Evolutionary conservation across 1,284 basidiomycete species (phyloP).

Genomic region (Apiotrichum gamsii): DNA sequence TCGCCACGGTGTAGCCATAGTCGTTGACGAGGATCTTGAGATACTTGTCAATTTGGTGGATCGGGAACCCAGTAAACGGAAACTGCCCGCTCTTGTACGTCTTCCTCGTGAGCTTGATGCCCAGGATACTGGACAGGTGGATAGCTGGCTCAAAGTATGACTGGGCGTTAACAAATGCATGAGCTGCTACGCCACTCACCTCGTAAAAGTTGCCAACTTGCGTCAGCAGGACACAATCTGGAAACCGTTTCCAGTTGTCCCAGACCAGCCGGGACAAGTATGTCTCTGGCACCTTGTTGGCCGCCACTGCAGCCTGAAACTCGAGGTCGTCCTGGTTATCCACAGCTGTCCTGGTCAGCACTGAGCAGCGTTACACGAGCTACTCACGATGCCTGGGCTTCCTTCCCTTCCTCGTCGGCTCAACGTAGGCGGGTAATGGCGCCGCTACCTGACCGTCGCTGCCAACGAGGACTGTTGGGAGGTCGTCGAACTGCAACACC

Average conservation of each 20-base stretch:
- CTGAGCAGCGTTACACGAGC: no score
- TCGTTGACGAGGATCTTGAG: slow-evolving; percentile 78
- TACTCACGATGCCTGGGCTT: no score
- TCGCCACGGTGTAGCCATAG: slow-evolving; percentile 72
- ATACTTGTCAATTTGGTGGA: slow-evolving; percentile 76
- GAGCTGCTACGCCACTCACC: slow-evolving; percentile 50
- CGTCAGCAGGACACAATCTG: slow-evolving; percentile 81
- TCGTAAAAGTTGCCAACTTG: slow-evolving; percentile 93
- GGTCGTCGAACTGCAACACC: slow-evolving; percentile 6
- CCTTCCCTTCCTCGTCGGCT: slow-evolving; percentile 11
- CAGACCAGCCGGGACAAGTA: slow-evolving; percentile 62
- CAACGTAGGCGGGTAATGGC: slow-evolving; percentile 4
- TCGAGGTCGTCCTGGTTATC: slow-evolving; percentile 1
- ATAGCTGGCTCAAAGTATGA: slow-evolving; percentile 88
- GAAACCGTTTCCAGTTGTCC: slow-evolving; percentile 66
- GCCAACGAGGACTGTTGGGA: slow-evolving; percentile 9
- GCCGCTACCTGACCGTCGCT: slow-evolving; percentile 10
- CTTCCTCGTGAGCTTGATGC: slow-evolving; percentile 36
- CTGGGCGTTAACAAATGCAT: slow-evolving; percentile 47
- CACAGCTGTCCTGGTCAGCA: no score
- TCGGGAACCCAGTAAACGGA: slow-evolving; percentile 82
- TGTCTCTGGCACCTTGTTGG: slow-evolving; percentile 34
- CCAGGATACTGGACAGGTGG: slow-evolving; percentile 66
- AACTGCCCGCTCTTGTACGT: slow-evolving; percentile 50
- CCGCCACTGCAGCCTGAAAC: slow-evolving; percentile 18